Base-by-base conservation (phyloP, 1,284 basidiomycete genomes). In the Leccinum pachyderme region DNA sequence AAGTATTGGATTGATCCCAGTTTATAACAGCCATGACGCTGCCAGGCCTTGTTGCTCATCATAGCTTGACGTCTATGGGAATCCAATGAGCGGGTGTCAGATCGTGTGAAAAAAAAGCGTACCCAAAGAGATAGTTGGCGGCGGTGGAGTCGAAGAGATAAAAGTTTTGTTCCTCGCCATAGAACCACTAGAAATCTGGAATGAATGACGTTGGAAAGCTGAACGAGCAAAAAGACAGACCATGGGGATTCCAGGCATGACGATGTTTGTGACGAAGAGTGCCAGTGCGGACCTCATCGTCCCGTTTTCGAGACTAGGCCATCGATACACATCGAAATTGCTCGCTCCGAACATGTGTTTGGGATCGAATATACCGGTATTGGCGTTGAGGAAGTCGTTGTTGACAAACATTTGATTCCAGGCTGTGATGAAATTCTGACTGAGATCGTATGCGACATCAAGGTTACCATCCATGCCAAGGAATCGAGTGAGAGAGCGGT, bases 391-490 rank as follows among this genome's bases (percentile, higher is more conserved):
- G 63, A 95, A 87, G 67, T 96, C 93, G 66, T 96, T 87, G 70
- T 83, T 81, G 63, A 89, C 82, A 62, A 94, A 87, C 84, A 95
- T 93, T 69, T 91, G 75, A 70, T 92, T 92, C 93, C 93, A 96
- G 0, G 89, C 85, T 0, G 84, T 84, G 70, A 93, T 76, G 68
- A 95, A 93, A 72, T 95, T 91, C 67, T 77, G 73, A 58, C 83
- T 78, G 28, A 93, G 75, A 67, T 96, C 93, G 71, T 89, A 93
- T 7, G 89, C 91, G 49, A 92, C 93, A 60, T 88, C 81, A 31
- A 95, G 76, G 71, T 95, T 93, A 64, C 93, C 93, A 65, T 96
- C 93, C 91, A 95, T 92, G 55, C 93, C 92, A 41, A 95, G 79
- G 75, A 93, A 93, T 49, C 93, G 87, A 29, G 84, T 76, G 47